phyloP scores from a whole-genome alignment of 768 basidiomycete species.

The Cytidiella melzeri region DNA sequence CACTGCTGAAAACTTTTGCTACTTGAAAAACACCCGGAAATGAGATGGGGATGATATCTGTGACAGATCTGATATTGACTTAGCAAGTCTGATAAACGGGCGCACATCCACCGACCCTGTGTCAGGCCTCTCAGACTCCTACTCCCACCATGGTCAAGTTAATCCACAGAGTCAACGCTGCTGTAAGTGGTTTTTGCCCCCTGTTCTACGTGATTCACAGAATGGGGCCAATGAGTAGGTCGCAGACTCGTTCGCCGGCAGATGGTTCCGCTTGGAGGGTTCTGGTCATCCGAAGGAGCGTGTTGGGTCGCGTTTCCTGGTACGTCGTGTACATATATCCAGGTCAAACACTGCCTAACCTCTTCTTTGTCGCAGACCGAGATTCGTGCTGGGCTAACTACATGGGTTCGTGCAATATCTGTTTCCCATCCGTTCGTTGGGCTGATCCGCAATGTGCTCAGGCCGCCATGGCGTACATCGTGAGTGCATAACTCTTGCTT shows the following conservation, averaged over 20 bases:
- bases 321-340: constrained; percentile 11
- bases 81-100: too few species aligned
- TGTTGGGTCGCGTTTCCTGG: constrained; percentile 28
- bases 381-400: constrained; percentile 72
- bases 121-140: not conserved
- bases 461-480: constrained; percentile 84
- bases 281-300: constrained; percentile 27
- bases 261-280: constrained; percentile 31
- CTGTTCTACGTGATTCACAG: not conserved
- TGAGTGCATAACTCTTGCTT: constrained; percentile 25
- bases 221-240: constrained; percentile 15
- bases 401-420: constrained; percentile 53
- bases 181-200: constrained; percentile 8
- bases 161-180: constrained; percentile 20
- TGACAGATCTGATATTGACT: too few species aligned
- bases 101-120: not conserved
- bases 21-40: too few species aligned
- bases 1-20: too few species aligned
- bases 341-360: not conserved
- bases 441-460: constrained; percentile 19
- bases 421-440: constrained; percentile 1
- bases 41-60: too few species aligned
- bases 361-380: constrained; percentile 47
- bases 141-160: constrained; percentile 17
- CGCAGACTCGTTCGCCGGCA: constrained; percentile 26